Conservation (phyloP, 257 asterid species). For the Jaltomata sinuosa region DNA sequence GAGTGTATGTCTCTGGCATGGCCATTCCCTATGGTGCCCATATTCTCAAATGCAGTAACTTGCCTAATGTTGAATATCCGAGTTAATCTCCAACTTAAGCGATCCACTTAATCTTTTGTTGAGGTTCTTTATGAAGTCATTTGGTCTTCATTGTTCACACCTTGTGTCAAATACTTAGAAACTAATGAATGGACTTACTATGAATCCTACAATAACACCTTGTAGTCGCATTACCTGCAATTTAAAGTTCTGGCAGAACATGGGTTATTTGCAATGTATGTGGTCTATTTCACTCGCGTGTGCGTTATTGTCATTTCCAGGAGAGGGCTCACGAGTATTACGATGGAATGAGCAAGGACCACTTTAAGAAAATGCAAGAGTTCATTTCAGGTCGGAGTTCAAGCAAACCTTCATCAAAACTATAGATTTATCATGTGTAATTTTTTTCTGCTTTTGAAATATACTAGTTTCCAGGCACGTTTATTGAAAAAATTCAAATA, state of each 20-base stretch:
- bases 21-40: neutral
- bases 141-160: neutral
- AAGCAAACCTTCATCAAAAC: slow-evolving; percentile 53
- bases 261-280: neutral
- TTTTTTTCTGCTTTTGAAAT: neutral
- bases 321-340: slow-evolving; percentile 83
- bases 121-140: neutral
- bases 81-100: neutral
- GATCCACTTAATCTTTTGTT: neutral
- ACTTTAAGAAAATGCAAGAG: slow-evolving; percentile 88
- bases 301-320: slow-evolving; percentile 26
- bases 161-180: neutral
- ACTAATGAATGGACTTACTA: neutral
- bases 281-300: neutral
- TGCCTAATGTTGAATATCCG: neutral
- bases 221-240: neutral
- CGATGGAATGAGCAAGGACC: slow-evolving; percentile 78
- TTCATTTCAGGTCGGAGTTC: slow-evolving; percentile 68
- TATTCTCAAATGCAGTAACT: neutral
- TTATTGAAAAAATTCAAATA: neutral
- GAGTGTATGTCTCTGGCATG: neutral
- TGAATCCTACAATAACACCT: neutral
- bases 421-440: slow-evolving; percentile 20
- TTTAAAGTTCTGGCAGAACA: neutral
- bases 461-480: neutral